Evolutionary conservation across 805 yeast species (phyloP).

Genomic region (Spathaspora sp.): DNA sequence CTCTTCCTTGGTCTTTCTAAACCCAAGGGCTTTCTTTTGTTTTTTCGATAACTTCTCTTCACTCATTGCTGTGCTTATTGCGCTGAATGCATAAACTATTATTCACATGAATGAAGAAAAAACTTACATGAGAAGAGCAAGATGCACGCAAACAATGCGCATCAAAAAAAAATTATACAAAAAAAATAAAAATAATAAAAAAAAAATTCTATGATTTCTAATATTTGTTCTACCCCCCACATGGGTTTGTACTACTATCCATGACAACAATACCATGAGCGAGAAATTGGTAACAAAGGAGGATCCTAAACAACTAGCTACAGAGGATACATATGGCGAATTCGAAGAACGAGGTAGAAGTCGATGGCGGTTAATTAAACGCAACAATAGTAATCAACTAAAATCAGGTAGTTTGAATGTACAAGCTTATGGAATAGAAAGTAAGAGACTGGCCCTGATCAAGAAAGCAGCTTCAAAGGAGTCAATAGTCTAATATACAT

Average conservation of each 20-base stretch:
- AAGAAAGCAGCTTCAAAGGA: neutral
- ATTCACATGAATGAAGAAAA: neutral
- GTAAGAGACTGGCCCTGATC: neutral
- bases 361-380: neutral
- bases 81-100: neutral
- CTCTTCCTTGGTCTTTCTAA: slow-evolving; percentile 43
- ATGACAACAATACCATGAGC: slow-evolving; percentile 4
- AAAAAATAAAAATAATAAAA: too few species aligned
- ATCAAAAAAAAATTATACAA: neutral
- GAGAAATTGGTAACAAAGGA: slow-evolving; percentile 18
- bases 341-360: neutral
- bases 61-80: neutral
- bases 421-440: neutral
- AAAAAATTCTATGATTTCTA: neutral
- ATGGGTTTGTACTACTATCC: neutral
- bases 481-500: too few species aligned
- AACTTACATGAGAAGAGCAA: slow-evolving; percentile 9
- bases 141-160: slow-evolving; percentile 5
- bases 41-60: slow-evolving; percentile 55
- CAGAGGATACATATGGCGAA: slow-evolving; percentile 4
- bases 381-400: neutral
- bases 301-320: slow-evolving; percentile 13
- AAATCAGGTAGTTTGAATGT: neutral
- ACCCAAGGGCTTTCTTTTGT: slow-evolving; percentile 60
- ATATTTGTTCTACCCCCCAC: slow-evolving; percentile 5